Base-by-base conservation (phyloP, 2,329 filamentous ascomycete species). In the Dactylella cylindrospora region DNA sequence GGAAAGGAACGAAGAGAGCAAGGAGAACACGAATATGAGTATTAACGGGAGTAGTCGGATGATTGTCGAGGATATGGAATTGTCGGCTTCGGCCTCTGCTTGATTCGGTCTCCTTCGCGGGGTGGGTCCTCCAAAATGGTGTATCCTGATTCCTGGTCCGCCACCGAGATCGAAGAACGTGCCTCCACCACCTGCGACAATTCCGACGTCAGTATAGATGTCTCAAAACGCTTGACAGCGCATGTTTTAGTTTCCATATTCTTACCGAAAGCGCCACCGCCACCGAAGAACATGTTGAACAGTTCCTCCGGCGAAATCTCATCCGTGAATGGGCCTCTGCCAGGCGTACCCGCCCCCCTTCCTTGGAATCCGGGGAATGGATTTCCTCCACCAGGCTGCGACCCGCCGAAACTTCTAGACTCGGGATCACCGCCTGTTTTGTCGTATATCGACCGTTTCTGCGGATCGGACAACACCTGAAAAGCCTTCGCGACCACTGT, bases 241-340 rank as follows among this genome's bases (percentile, higher is more conserved):
- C 22, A 38, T 26, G 7, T 12, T 39, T 49, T 25, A 61, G 65
- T 45, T 26, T 53, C n/a, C 85, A 70, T 88, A 84, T 12, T 81
- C 80, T 23, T 57, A 47, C 83, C 83, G 57, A 85, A 83, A 40
- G 81, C 80, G 69, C 74, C 74, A 6, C 79, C 84, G 33, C 87
- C 90, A 40, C 88, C 88, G 76, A 98, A 98, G 80, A 98, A 98
- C 66, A 91, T 83, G 71, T 91, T 85, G 76, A 98, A 98, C 78
- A 98, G 82, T 74, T 98, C 93, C 74, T 98, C 93, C 0, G 93
- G 90, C 50, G 87, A 95, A 68, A 98, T 88, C 72, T 97, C 91
- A 62, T 93, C 90, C 51, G 93, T 88, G 74, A 86, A 95, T 78
- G 64, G 66, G 22, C 67, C 65, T 6, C 68, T 68, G 4, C 71